These are phyloP conservation scores for Boletus sp. DNA, from an alignment of 1,284 basidiomycete species.

Conservation along the genomic window DNA sequence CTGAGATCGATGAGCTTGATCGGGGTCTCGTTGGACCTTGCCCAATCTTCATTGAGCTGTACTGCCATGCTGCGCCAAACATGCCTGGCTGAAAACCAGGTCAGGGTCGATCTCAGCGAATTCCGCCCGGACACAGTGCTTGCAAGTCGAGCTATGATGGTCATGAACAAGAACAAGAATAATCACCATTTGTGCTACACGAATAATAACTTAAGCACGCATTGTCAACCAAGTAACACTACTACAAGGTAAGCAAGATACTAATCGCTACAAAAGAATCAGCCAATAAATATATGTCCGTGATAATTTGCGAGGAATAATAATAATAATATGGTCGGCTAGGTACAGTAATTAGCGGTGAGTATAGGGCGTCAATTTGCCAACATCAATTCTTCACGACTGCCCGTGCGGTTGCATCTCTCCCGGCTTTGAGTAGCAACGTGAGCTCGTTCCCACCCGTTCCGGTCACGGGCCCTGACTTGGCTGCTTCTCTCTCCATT, in stretches of 20 bases:
- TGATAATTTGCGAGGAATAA: background rate
- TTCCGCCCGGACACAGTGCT: background rate
- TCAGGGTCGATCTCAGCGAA: background rate
- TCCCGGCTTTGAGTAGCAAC: constrained; percentile 78
- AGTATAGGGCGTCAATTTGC: background rate
- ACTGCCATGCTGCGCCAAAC: background rate
- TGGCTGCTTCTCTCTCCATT: constrained; percentile 43
- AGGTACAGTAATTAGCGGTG: constrained; percentile 14
- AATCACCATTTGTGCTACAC: constrained; percentile 21
- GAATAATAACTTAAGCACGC: constrained; percentile 1
- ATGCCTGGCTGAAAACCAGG: too few species aligned
- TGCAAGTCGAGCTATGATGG: background rate
- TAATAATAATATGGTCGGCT: background rate
- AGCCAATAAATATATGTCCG: constrained; percentile 29
- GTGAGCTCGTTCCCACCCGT: constrained; percentile 88
- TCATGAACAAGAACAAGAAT: background rate
- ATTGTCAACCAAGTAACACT: constrained; percentile 10
- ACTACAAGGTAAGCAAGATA: constrained; percentile 16
- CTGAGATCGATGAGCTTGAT: too few species aligned
- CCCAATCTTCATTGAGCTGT: background rate
- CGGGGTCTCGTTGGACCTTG: background rate
- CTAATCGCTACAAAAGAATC: constrained; percentile 32
- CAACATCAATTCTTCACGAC: constrained; percentile 36
- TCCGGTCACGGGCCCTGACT: constrained; percentile 59
- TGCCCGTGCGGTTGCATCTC: constrained; percentile 82